Evolutionary conservation across 1,284 basidiomycete species (phyloP).

Genomic region (Rhodotorula sp.): DNA sequence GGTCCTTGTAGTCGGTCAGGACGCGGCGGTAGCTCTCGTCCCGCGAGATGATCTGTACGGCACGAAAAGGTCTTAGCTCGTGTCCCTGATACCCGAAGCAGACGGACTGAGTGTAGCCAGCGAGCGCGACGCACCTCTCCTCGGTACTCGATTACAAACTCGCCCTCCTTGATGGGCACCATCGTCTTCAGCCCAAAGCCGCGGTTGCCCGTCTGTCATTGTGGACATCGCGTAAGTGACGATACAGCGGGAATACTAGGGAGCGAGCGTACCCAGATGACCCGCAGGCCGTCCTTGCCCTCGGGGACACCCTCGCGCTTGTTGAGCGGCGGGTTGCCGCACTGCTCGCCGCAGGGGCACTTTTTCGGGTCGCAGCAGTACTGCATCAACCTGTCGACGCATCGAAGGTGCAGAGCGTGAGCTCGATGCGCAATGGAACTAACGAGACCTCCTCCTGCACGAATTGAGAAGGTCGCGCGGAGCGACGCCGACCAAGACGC

Average conservation of each 20-base stretch:
- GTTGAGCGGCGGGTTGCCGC: slow-evolving; percentile 43
- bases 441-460: not conserved
- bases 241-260: not conserved
- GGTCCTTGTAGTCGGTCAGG: slow-evolving; percentile 41
- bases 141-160: slow-evolving; percentile 56
- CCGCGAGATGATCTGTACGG: slow-evolving; percentile 41
- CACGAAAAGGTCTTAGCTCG: not conserved
- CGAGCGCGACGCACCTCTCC: slow-evolving; percentile 50
- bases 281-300: slow-evolving; percentile 44
- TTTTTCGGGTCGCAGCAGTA: slow-evolving; percentile 54
- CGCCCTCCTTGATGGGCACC: slow-evolving; percentile 52
- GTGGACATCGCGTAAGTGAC: too few species aligned
- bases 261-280: slow-evolving; percentile 35
- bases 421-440: not conserved
- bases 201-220: slow-evolving; percentile 51
- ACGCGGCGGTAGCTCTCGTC: slow-evolving; percentile 45
- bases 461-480: not conserved
- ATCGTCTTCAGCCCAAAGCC: slow-evolving; percentile 55
- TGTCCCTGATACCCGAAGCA: not conserved
- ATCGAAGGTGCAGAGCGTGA: not conserved
- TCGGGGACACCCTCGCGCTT: slow-evolving; percentile 49
- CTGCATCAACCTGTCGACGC: slow-evolving; percentile 50
- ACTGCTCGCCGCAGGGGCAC: slow-evolving; percentile 52
- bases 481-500: slow-evolving; percentile 1
- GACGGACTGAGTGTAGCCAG: not conserved